Evolutionary conservation across 345 rosid genomes (phyloP), one percentile per base, ranked within the genome.

Genomic region (Populus alba): DNA sequence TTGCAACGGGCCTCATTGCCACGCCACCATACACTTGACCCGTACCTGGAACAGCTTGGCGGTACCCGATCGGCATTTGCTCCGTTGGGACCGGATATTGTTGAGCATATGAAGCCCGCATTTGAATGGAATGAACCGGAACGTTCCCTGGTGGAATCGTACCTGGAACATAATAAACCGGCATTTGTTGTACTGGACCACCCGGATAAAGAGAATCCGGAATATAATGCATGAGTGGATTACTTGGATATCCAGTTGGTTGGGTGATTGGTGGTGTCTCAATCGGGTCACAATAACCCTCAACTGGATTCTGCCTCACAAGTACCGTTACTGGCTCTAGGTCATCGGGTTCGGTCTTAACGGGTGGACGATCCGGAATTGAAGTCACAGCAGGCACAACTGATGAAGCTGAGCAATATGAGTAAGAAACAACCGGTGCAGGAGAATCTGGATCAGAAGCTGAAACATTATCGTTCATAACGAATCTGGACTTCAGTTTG

Each of bases 401-500:
- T 2, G 98, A 92, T 17, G 93, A 91, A 1, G 92, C 87, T 0
- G 97, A 93, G 77, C 87, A 86, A 80, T 84, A 93, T 57, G 92
- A 91, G 3, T 93, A 91, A 25, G 94, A 87, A 78, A 90, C 75
- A 43, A 87, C 87, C 15, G 92, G 95, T 39, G 89, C 92, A 2
- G 95, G 99, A 17, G 99, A 93, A 72, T 97, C 99, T 25, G 97
- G 95, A 73, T 93, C 98, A 49, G 97, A 91, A 20, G 88, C 84
- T 41, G 94, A 87, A 13, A 89, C 81, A 33, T 81, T 87, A n/a
- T 93, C 99, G 17, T 85, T 81, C 73, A 88, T 20, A 27, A 74
- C n/a, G 3, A 59, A 68, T 25, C 90, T 87, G 71, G 79, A 66
- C 85, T 85, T 92, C 57, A 73, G 57, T 77, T 85, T 92, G 37